Base-by-base conservation (phyloP, 768 basidiomycete genomes). In the Lentinula sp. region DNA sequence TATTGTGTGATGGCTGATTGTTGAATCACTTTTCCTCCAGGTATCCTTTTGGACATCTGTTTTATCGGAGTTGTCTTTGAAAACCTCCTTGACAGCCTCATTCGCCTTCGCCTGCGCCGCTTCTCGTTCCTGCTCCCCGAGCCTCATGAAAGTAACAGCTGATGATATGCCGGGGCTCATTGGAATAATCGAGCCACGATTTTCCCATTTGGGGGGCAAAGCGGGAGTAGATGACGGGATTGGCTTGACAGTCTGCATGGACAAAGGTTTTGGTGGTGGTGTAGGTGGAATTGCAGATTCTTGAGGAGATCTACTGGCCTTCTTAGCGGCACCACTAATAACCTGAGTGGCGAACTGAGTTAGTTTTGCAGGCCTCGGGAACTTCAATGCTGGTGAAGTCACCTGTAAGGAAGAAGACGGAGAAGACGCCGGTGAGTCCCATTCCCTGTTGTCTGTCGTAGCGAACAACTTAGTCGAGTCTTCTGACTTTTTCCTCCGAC, bases 11-110 rank as follows among this genome's bases (percentile, higher is more conserved):
- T 87, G 85, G 67, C 88, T 87, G 68, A 87, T 83, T n/a, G 89
- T 91, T 5, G 90, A 86, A 71, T 93, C 90, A 65, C 89, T 91
- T 74, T 88, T 89, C 67, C 90, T 76, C 87, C 89, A 88, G 35
- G 79, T 77, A 64, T 92, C 90, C 75, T 87, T 91, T 67, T 70
- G 70, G 50, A 82, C 79, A 40, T 56, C 55, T 32, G n/a, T 21
- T 21, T 54, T 54, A 18, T 54, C 46, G 62, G 66, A 69, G 74
- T 65, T 3, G 8, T 48, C 46, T 11, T n/a, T 43, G 1, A 5
- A 18, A 46, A 51, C 60, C 28, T 65, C 63, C 53, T 61, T 64
- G 28, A 62, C 63, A 63, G 55, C 63, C 48, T 69, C 66, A 64
- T 63, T 65, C 21, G 68, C 69, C 32, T 57, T 40, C 52, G 67